Base-by-base conservation (phyloP, 2,329 filamentous ascomycete genomes). In the Amauroascus verrucosus region DNA sequence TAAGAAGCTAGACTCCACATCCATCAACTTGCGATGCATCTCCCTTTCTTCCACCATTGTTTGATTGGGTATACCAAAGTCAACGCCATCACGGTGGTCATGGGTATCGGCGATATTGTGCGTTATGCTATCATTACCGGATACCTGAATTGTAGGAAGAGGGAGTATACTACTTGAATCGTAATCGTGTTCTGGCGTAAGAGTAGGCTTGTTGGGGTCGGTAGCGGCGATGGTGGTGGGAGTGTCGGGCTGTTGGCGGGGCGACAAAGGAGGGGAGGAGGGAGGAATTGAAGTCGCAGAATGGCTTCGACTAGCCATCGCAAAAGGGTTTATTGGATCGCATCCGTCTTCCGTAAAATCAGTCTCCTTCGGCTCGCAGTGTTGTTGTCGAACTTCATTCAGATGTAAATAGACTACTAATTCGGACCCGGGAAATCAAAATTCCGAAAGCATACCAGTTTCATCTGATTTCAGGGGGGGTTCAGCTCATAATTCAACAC, bases 1-100 rank as follows among this genome's bases (percentile, higher is more conserved):
- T 43, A 83, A 57, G 59, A 83, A 83, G 61, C 79, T 83, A 2
- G 80, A 83, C 63, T 83, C 80, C 53, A 82, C 73, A 59, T 83
- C 80, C 72, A 79, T 75, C 57, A 83, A 64, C 58, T 77, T 77
- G 54, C 75, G 72, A 58, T 75, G 75, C 77, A 83, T 81, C 60
- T 81, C 79, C 50, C 70, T 70, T 64, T 83, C 79, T 59, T 80
- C 74, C 33, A 81, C 62, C 26, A 71, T 61, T 0, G 70, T 73
- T 53, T 71, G 67, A 48, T 72, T 71, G 35, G 66, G 66, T 35
- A 56, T 37, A 16, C 45, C 49, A 18, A 48, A 26, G 18, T 56
- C 51, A 28, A 30, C 43, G 26, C 49, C 48, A 41, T 52, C 52
- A 22, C 24, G 20, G 37, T 61, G 55, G 33, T 60, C 60, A 32